Conservation (phyloP, 169 alveolate species). For the Plasmodium inui region DNA sequence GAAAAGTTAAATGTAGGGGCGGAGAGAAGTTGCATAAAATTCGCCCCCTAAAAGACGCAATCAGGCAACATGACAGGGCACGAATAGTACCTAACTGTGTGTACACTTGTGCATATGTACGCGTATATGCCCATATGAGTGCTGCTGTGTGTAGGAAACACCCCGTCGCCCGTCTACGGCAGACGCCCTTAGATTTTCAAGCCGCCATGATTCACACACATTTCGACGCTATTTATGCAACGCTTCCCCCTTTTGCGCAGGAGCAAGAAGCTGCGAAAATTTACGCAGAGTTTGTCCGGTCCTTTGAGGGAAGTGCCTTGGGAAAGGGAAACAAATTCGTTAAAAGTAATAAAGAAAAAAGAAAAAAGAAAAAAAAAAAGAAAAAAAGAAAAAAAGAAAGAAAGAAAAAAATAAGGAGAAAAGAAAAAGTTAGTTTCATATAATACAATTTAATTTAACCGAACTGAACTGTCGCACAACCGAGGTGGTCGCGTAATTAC, state of each 20-base stretch:
- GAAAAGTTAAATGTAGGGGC: constrained; percentile 68
- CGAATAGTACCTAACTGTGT: not conserved
- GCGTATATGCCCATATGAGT: not conserved
- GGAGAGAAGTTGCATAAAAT: not conserved
- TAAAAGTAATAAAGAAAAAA: constrained; percentile 55
- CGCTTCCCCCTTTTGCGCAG: constrained; percentile 32
- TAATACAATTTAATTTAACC: not conserved
- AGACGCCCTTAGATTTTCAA: not conserved
- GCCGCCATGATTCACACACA: not conserved
- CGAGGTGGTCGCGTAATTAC: not conserved
- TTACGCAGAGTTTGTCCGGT: constrained; percentile 76
- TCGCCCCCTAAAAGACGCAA: not conserved
- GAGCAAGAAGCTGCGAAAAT: constrained; percentile 76
- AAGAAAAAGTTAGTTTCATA: not conserved
- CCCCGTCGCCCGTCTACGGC: not conserved
- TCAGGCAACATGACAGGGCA: not conserved
- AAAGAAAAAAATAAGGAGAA: no score
- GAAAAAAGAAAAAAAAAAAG: not conserved
- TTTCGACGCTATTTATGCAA: not conserved
- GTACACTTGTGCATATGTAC: not conserved
- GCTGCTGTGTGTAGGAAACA: not conserved
- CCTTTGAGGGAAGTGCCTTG: constrained; percentile 73
- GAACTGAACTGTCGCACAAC: constrained; percentile 4
- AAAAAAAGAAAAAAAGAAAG: constrained; percentile 56
- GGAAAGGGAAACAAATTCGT: constrained; percentile 64